These are phyloP conservation scores for Candida glucosophila DNA, from an alignment of 1,139 yeast genomes.

Conservation along the genomic window DNA sequence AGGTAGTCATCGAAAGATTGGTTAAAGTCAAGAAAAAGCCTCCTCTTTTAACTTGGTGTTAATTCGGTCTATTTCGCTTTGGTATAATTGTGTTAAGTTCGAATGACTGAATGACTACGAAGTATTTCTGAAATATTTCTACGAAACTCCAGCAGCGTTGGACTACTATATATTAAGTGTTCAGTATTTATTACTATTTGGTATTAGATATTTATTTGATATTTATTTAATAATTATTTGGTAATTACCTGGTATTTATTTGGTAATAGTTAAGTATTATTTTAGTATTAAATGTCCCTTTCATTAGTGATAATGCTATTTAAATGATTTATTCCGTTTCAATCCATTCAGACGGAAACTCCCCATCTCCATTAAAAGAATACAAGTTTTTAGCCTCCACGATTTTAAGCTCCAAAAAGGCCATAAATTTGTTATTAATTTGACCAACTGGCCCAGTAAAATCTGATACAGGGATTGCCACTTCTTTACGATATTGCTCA, in stretches of 20 bases:
- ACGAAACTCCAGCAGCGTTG: no score
- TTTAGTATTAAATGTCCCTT: no score
- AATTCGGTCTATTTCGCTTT: constrained; percentile 34
- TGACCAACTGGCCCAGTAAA: constrained; percentile 11
- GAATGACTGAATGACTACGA: no score
- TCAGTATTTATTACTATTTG: no score
- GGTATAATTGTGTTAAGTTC: no score
- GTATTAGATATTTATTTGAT: no score
- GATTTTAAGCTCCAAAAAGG: constrained; percentile 31
- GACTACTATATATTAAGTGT: no score
- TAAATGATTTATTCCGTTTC: background rate
- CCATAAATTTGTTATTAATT: constrained; percentile 32
- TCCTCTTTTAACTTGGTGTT: constrained; percentile 71
- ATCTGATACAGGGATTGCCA: constrained; percentile 3
- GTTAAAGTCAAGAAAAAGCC: constrained; percentile 49
- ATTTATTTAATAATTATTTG: no score
- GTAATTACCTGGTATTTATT: no score
- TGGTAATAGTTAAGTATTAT: no score
- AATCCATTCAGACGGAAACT: constrained; percentile 1
- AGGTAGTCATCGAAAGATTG: constrained; percentile 54
- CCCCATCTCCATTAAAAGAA: constrained; percentile 17
- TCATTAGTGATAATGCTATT: no score
- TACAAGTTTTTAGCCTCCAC: constrained; percentile 27
- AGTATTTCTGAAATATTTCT: no score
- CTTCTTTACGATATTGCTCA: constrained; percentile 5